A percentile compares a stretch with the other conserved stretches of the same genome.
Conservation (phyloP, 2,329 filamentous ascomycete genomes). For the Claviceps sp. region DNA sequence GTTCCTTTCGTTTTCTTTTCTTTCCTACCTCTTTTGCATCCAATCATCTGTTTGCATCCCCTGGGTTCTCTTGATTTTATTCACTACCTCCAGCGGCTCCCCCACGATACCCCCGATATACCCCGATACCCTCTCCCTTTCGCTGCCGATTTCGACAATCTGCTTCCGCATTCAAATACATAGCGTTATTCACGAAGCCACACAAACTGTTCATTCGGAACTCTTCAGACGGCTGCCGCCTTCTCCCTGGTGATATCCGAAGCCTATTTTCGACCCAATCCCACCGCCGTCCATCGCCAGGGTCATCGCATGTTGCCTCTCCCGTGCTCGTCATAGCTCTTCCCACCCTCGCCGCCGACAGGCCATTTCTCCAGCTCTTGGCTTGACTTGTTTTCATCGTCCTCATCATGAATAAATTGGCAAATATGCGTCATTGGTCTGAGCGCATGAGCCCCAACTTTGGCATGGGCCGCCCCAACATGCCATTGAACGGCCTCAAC, state of each 20-base stretch:
- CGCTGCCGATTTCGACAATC: conserved; percentile 8
- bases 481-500: conserved; percentile 41
- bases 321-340: background rate
- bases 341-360: conserved; percentile 4
- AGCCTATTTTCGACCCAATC: conserved; percentile 14
- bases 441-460: conserved; percentile 57
- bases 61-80: conserved; percentile 6
- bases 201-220: background rate
- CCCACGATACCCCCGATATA: conserved; percentile 9
- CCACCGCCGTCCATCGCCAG: conserved; percentile 8
- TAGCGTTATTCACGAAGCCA: background rate
- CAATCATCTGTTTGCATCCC: conserved; percentile 1
- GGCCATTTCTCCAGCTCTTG: background rate
- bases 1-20: background rate
- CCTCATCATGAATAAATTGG: conserved; percentile 54
- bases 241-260: conserved; percentile 11
- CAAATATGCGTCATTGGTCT: conserved; percentile 60
- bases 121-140: conserved; percentile 9
- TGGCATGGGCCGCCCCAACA: conserved; percentile 47
- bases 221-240: background rate
- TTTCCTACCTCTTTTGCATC: background rate
- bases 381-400: background rate
- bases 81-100: background rate
- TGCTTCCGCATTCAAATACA: background rate
- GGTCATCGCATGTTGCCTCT: conserved; percentile 5